These are phyloP conservation scores for Stylosanthes scabra DNA, from an alignment of 331 rosid species.

Conservation along the genomic window DNA sequence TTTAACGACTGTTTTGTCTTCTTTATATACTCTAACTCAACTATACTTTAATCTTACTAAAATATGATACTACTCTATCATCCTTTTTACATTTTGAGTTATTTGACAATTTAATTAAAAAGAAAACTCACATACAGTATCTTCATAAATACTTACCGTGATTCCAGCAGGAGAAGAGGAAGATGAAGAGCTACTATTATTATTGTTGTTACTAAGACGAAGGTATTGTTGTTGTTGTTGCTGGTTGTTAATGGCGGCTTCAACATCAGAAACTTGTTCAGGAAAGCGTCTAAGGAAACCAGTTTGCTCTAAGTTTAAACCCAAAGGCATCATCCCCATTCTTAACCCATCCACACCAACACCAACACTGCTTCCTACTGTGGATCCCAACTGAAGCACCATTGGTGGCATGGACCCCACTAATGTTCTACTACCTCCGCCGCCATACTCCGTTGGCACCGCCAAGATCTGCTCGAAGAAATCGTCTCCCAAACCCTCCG, in stretches of 20 bases:
- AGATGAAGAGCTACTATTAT: slow-evolving; percentile 43
- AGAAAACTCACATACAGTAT: no score
- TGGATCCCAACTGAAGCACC: slow-evolving; percentile 68
- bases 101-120: no score
- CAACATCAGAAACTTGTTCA: slow-evolving; percentile 51
- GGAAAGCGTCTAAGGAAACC: slow-evolving; percentile 56
- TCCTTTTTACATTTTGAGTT: no score
- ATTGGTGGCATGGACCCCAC: slow-evolving; percentile 62
- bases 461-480: slow-evolving; percentile 91
- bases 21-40: no score
- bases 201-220: slow-evolving; percentile 18
- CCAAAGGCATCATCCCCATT: slow-evolving; percentile 76
- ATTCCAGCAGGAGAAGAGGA: slow-evolving; percentile 52
- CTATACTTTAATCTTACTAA: no score
- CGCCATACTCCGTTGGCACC: slow-evolving; percentile 45
- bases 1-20: no score
- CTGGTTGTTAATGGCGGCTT: slow-evolving; percentile 28
- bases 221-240: slow-evolving; percentile 21
- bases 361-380: background rate
- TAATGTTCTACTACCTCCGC: slow-evolving; percentile 37
- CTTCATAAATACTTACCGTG: slow-evolving; percentile 47
- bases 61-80: no score
- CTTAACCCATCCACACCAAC: slow-evolving; percentile 39
- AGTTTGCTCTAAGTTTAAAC: slow-evolving; percentile 78
- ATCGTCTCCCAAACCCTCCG: slow-evolving; percentile 82